Base-by-base conservation (phyloP, 2,329 filamentous ascomycete genomes). In the Sclerotinia borealis region DNA sequence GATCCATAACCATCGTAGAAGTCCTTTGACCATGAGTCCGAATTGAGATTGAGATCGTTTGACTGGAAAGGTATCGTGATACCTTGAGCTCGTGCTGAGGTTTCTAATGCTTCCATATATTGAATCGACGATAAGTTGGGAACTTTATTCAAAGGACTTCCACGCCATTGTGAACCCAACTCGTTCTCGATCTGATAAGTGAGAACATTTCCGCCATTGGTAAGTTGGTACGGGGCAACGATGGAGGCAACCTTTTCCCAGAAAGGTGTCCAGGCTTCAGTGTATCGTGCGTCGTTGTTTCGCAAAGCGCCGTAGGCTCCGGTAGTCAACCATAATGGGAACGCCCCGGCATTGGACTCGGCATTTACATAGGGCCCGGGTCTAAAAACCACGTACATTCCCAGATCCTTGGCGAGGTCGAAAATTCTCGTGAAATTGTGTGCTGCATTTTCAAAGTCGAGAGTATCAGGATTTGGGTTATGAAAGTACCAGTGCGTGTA, bases 371-470 rank as follows among this genome's bases (percentile, higher is more conserved):
- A 88, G 0, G 88, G 88, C 0, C 89, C 87, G 0, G 87, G 86
- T 82, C 84, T 77, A 11, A 89, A 89, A 47, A 93, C 79, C 0
- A 95, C 79, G 69, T 91, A 95, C 49, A 95, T 83, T 0, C 90
- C 90, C 13, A 88, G 85, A 64, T 89, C 77, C 22, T 81, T 80
- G 1, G 91, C 90, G 3, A 89, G 89, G 2, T 89, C 84, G 67
- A 93, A 91, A 74, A 95, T 91, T 0, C 84, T 85, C 65, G 78
- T 79, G 64, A 85, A 81, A 67, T 85, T 77, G 64, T 81, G 83
- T 3, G 81, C 80, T 3, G 79, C 81, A 15, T 75, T 82, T 59
- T 91, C 82, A 7, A 91, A 78, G 17, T 83, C 86, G 65, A 93
- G 90, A 15, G 91, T 80, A 0, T 89, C 90, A 2, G 91, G 84